Evolutionary conservation across 2,329 filamentous ascomycete species (phyloP), one percentile per base, ranked within the genome.

Genomic region (Rhynchosporium agropyri): DNA sequence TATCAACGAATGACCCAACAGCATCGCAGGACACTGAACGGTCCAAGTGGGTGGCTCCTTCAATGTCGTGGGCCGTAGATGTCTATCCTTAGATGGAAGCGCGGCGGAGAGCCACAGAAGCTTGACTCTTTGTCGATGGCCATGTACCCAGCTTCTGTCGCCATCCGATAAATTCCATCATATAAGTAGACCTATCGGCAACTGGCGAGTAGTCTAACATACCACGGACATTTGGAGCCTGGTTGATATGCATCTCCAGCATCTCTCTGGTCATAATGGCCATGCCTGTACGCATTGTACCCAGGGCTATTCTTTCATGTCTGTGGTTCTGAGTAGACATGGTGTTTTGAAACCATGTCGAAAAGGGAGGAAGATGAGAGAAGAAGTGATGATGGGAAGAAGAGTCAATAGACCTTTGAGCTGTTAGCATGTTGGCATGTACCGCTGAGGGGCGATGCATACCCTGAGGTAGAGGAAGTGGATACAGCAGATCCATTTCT

Each of bases 101-200:
- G 13, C 15, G 43, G 3, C 45, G 56, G 20, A 4, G 45, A 45
- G 53, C 6, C 56, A 48, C 7, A 38, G 29, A 28, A 26, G n/a
- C n/a, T 38, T 58, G 68, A 58, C 69, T 59, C 64, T 71, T 71
- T n/a, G 62, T 65, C 28, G 71, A 58, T 33, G 74, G 73, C 74
- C 74, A 76, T 12, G 74, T 77, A 20, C 67, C 64, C 36, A 73
- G 63, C 61, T 76, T 75, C 40, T 67, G 67, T 54, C 72, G 71
- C 61, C 68, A 71, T 7, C 72, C 73, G 26, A 71, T 49, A 43
- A 69, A 70, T 1, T 31, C 46, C 48, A 58, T 63, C 13, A 50
- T n/a, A n/a, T n/a, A n/a, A n/a, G n/a, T 54, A 12, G 58, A 49
- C 15, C 51, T 61, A 38, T 70, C 59, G 20, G 70, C 70, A n/a